Evolutionary conservation across 192 early-diverging fungal species (phyloP), one percentile per base, ranked within the genome.

Genomic region (Coemansia sp.): DNA sequence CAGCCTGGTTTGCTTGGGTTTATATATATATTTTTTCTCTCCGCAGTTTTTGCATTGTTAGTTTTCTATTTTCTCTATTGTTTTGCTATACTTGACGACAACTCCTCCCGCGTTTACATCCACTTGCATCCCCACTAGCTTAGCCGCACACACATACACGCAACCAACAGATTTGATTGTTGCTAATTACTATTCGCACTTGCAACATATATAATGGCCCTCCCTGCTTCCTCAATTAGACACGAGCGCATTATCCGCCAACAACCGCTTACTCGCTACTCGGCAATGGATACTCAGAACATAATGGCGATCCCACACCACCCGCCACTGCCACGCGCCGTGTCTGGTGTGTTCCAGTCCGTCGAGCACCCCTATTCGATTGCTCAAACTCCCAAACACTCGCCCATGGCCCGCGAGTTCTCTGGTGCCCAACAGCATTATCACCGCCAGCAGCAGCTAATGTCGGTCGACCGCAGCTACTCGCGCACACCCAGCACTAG

Each of bases 271-370:
- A 3, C 24, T 31, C 53, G 11, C 29, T 57, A 57, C 53, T 31
- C 53, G 53, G 12, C 22, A 39, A 72, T 72, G 71, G 71, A 72
- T 57, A 57, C 53, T 31, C 53, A 72, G 53, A 71, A 76, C 65
- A 83, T 83, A 31, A 39, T 83, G 33, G 81, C 81, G 20, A 83
- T 83, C 50, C 81, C 81, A 3, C 70, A 43, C 44, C 73, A 83
- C 53, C 81, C 81, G 36, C 81, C 81, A 11, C 50, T 83, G 67
- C 81, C 81, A 22, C 72, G 73, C 24, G 74, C 52, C 20, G 81
- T 78, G 34, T 69, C 81, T 9, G 81, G 81, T 6, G 62, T 78
- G 18, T 83, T 83, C 64, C 76, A 74, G 16, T 61, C 73, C 2
- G 69, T 53, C 9, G 81, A 77, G 53, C 76, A 74, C 15, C 75